Base-by-base conservation (phyloP, 257 asterid genomes). In the Solanum sitiens region DNA sequence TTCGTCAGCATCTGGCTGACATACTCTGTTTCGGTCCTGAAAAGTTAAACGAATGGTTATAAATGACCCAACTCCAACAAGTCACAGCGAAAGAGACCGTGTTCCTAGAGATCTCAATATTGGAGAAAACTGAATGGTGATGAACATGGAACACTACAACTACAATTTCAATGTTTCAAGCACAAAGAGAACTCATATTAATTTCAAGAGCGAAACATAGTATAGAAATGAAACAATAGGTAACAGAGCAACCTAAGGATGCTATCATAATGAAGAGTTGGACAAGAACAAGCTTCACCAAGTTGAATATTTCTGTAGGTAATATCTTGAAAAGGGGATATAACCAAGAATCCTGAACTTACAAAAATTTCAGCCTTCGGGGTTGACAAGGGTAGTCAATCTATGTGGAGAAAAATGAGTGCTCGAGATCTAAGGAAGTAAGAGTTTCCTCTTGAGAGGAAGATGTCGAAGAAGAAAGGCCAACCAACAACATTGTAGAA, bases 11-110 rank as follows among this genome's bases (percentile, higher is more conserved):
- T 95, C 91, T 94, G 98, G 91, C 99, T 97, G 75, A 97, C 98
- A 71, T 97, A 97, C 87, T 97, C 99, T 6, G 99, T 97, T 89
- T 97, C 99, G 6, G 99, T 97, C 98, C 98, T 95, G 94, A 92
- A 30, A 80, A 47, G 68, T 30, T 40, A 27, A 16, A 79, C 45
- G 68, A 80, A 80, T 4, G 68, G 18, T 50, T 80, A 45, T 80
- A 47, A 30, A 80, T 30, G 42, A 47, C 40, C 68, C 67, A 80
- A 80, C 67, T 80, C 30, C 44, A 30, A 40, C 35, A 75, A 75
- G 32, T 30, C 65, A 20, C 42, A 80, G 18, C 6, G 27, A 80
- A 80, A 45, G 44, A 80, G 85, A 80, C 53, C 68, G 27, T 47
- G 25, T 16, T 16, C 65, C 42, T 16, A 80, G 37, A 47, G 68